phyloP scores from a whole-genome alignment of 192 early-diverging fungal genomes.

The Coemansia aciculifera region DNA sequence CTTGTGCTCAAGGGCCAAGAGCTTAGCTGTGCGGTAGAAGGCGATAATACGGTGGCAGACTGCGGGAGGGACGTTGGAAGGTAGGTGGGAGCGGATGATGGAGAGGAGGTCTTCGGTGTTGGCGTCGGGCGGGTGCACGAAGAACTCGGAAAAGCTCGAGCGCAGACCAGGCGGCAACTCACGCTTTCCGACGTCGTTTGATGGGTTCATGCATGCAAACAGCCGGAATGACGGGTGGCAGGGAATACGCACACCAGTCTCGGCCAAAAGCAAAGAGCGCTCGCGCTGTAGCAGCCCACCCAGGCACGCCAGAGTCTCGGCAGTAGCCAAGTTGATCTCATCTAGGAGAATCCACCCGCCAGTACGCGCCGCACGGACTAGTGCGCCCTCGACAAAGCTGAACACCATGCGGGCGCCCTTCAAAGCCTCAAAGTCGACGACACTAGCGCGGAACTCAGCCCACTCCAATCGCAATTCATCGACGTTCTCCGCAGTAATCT shows the following conservation, averaged over 20 bases:
- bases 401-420: conserved; percentile 75
- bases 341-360: conserved; percentile 98
- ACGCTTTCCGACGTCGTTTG: conserved; percentile 96
- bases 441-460: conserved; percentile 65
- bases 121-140: conserved; percentile 88
- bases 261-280: conserved; percentile 84
- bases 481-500: conserved; percentile 27
- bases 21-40: conserved; percentile 80
- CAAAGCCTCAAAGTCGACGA: conserved; percentile 66
- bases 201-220: conserved; percentile 99
- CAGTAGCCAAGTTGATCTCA: conserved; percentile 94
- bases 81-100: conserved; percentile 79
- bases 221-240: conserved; percentile 93
- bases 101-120: conserved; percentile 75
- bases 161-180: conserved; percentile 91
- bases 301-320: conserved; percentile 94
- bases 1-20: conserved; percentile 64
- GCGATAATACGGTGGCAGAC: conserved; percentile 64
- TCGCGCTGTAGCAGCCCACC: conserved; percentile 84
- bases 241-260: conserved; percentile 85
- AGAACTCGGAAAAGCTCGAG: conserved; percentile 93
- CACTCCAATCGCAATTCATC: conserved; percentile 64
- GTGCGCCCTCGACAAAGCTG: conserved; percentile 89
- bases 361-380: conserved; percentile 83
- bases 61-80: conserved; percentile 36